phyloP scores from a whole-genome alignment of 352 stramenopile species.

The Globisporangium recalcitrans region DNA sequence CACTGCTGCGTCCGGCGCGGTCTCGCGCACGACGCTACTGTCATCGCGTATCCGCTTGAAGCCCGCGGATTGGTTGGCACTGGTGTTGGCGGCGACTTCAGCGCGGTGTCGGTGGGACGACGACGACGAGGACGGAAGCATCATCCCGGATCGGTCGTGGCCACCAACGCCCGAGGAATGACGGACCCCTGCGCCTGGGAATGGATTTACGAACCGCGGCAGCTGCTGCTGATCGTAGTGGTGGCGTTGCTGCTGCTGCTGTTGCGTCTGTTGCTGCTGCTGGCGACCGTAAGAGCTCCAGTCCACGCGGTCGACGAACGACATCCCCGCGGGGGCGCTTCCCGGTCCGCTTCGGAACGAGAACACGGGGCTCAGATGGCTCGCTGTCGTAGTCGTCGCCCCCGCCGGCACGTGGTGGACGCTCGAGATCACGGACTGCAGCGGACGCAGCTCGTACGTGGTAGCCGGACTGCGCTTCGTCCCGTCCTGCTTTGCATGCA shows the following conservation, averaged over 20 bases:
- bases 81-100: not conserved
- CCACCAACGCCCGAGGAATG: not conserved
- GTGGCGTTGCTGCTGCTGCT: not conserved
- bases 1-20: constrained; percentile 43
- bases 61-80: not conserved
- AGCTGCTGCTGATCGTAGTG: constrained; percentile 13
- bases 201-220: constrained; percentile 17
- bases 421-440: constrained; percentile 30
- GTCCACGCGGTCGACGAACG: constrained; percentile 23
- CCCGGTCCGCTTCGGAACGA: constrained; percentile 15
- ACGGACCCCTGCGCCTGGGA: not conserved
- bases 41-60: constrained; percentile 14
- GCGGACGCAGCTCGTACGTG: constrained; percentile 39
- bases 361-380: constrained; percentile 17
- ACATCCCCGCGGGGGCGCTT: constrained; percentile 15
- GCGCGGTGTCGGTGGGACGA: not conserved
- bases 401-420: constrained; percentile 10
- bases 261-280: constrained; percentile 20
- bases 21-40: constrained; percentile 1
- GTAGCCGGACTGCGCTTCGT: constrained; percentile 19
- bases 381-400: constrained; percentile 10
- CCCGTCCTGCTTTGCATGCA: not conserved
- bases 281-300: constrained; percentile 25
- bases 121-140: not conserved
- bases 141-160: constrained; percentile 5